Evolutionary conservation across 176 grass and related monocot species (phyloP).

Genomic region (Rhynchospora pubera): DNA sequence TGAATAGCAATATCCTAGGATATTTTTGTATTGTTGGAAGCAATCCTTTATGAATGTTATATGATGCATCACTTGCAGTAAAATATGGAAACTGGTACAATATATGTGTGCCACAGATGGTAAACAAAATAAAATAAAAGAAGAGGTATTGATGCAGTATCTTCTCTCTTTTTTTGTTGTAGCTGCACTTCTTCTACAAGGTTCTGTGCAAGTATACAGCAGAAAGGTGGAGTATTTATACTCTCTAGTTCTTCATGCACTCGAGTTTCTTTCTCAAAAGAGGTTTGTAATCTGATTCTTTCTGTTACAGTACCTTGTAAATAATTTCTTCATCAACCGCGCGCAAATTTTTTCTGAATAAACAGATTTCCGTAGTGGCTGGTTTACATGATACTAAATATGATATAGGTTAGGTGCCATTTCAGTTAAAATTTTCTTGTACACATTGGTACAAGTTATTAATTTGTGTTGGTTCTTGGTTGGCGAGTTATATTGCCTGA

Average conservation of each 20-base stretch:
- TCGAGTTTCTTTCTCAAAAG: conserved; percentile 88
- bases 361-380: neutral
- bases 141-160: neutral
- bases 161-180: neutral
- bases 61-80: neutral
- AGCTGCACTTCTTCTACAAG: conserved; percentile 87
- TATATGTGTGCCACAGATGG: neutral
- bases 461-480: neutral
- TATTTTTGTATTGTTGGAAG: neutral
- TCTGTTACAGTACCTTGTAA: neutral
- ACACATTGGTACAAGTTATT: neutral
- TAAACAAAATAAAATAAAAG: neutral
- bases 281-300: conserved; percentile 43
- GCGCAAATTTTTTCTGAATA: neutral
- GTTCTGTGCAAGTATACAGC: conserved; percentile 90
- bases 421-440: neutral
- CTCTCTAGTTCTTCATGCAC: conserved; percentile 63
- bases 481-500: neutral
- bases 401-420: neutral
- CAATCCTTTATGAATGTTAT: neutral
- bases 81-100: neutral
- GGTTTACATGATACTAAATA: neutral
- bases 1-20: neutral
- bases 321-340: neutral
- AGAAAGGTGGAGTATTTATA: conserved; percentile 94